Conservation (phyloP, 2,329 filamentous ascomycete species). For the Hypoxylon sp. region DNA sequence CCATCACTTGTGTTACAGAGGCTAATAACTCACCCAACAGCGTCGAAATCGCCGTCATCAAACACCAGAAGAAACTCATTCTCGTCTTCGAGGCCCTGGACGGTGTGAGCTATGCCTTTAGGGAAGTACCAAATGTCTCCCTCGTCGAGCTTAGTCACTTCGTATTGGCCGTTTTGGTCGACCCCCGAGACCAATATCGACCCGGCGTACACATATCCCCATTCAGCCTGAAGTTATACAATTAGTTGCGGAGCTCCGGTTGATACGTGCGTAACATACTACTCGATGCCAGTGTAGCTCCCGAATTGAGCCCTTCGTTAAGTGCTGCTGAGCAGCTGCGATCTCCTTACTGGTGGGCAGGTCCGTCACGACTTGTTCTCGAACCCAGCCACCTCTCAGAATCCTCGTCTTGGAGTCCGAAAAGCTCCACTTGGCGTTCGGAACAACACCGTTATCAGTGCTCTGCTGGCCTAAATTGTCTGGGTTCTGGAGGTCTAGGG, state of each 20-base stretch:
- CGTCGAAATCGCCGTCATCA: constrained; percentile 77
- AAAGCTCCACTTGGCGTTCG: constrained; percentile 79
- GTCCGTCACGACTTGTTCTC: constrained; percentile 77
- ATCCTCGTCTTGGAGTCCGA: constrained; percentile 76
- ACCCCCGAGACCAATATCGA: constrained; percentile 72
- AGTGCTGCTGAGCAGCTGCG: constrained; percentile 76
- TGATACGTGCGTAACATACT: constrained; percentile 59
- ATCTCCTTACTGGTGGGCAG: constrained; percentile 76
- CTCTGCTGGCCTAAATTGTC: constrained; percentile 73
- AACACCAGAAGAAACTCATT: constrained; percentile 78
- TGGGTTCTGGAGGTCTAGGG: constrained; percentile 74
- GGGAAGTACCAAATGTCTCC: constrained; percentile 80
- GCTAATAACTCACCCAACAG: constrained; percentile 62
- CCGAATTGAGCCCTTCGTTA: constrained; percentile 75
- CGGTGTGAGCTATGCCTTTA: constrained; percentile 73
- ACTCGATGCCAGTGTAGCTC: constrained; percentile 78
- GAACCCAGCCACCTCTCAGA: constrained; percentile 75
- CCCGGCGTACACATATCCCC: constrained; percentile 73
- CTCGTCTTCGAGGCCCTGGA: constrained; percentile 75
- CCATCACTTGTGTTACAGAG: not conserved
- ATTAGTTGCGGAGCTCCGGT: constrained; percentile 12
- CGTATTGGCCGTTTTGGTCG: constrained; percentile 71
- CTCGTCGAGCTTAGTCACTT: constrained; percentile 68
- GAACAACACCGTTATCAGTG: constrained; percentile 74
- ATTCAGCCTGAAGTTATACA: constrained; percentile 67